These are phyloP conservation scores for Eremochloa ophiuroides DNA, from an alignment of 176 grass and related monocot genomes.

Conservation along the genomic window DNA sequence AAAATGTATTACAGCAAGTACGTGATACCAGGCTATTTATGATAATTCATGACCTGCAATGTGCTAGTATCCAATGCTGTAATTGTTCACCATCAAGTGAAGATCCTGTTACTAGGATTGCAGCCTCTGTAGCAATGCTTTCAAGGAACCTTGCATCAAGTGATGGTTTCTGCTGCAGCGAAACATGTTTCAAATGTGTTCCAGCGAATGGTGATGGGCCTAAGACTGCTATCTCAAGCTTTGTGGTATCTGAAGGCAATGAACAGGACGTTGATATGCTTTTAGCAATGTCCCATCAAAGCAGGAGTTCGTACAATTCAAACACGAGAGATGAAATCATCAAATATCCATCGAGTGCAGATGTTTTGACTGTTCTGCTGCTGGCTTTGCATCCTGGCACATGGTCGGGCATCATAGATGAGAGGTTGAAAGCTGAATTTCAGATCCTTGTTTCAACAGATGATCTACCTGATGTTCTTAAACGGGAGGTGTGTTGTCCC, in stretches of 20 bases:
- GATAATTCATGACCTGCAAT: slow-evolving; percentile 45
- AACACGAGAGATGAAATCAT: background rate
- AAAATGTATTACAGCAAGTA: slow-evolving; percentile 69
- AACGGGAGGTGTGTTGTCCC: slow-evolving; percentile 50
- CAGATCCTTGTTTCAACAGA: slow-evolving; percentile 57
- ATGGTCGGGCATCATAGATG: slow-evolving; percentile 47
- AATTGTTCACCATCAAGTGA: slow-evolving; percentile 24
- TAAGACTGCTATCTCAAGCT: slow-evolving; percentile 43
- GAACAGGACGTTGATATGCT: slow-evolving; percentile 50
- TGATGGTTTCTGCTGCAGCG: slow-evolving; percentile 52
- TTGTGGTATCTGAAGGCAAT: slow-evolving; percentile 39
- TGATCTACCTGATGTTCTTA: slow-evolving; percentile 57
- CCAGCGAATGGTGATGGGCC: slow-evolving; percentile 31
- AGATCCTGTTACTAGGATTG: slow-evolving; percentile 37
- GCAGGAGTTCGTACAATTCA: slow-evolving; percentile 29
- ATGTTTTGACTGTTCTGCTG: slow-evolving; percentile 66
- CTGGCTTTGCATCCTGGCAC: slow-evolving; percentile 60
- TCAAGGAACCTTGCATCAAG: slow-evolving; percentile 32
- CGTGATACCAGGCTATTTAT: slow-evolving; percentile 53
- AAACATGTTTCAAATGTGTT: slow-evolving; percentile 48
- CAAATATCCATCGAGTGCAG: slow-evolving; percentile 50
- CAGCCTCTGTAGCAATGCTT: slow-evolving; percentile 48
- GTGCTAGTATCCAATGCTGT: slow-evolving; percentile 25
- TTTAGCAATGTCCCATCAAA: slow-evolving; percentile 33
- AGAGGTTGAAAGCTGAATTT: slow-evolving; percentile 56